Evolutionary conservation across 1,139 yeast species (phyloP).

Genomic region (Geotrichum australiense): DNA sequence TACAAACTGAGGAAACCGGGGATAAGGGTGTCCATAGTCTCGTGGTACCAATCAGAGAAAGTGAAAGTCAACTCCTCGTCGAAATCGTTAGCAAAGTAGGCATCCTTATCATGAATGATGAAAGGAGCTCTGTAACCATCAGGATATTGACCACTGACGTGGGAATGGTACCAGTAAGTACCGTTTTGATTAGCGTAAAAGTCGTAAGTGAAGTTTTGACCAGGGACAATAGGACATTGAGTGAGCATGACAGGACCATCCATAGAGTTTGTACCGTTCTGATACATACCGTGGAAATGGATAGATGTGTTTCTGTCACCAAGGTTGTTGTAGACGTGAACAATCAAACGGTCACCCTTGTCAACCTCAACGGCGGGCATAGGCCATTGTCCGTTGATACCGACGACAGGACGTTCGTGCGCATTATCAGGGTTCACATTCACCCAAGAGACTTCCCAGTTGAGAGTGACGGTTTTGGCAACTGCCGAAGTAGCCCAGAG

Average conservation of each 20-base stretch:
- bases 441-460: constrained; percentile 73
- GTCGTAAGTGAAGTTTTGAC: constrained; percentile 60
- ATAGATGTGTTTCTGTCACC: constrained; percentile 56
- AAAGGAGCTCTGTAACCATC: constrained; percentile 86
- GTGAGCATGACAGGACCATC: constrained; percentile 86
- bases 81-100: constrained; percentile 47
- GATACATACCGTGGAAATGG: constrained; percentile 92
- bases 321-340: constrained; percentile 65
- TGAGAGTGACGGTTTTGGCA: constrained; percentile 57
- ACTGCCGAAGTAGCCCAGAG: constrained; percentile 24
- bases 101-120: constrained; percentile 55
- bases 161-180: constrained; percentile 96
- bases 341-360: constrained; percentile 68
- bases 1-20: constrained; percentile 52
- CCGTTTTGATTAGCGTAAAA: constrained; percentile 85
- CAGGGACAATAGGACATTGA: constrained; percentile 84
- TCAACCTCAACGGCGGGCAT: constrained; percentile 68
- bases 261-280: constrained; percentile 61
- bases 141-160: constrained; percentile 75
- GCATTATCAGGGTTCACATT: constrained; percentile 71
- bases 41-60: constrained; percentile 82
- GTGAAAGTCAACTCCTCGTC: constrained; percentile 68
- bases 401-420: constrained; percentile 57
- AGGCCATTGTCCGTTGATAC: constrained; percentile 81
- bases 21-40: constrained; percentile 46